Evolutionary conservation across 2,329 filamentous ascomycete species (phyloP).

Genomic region (Sporothrix phasma): DNA sequence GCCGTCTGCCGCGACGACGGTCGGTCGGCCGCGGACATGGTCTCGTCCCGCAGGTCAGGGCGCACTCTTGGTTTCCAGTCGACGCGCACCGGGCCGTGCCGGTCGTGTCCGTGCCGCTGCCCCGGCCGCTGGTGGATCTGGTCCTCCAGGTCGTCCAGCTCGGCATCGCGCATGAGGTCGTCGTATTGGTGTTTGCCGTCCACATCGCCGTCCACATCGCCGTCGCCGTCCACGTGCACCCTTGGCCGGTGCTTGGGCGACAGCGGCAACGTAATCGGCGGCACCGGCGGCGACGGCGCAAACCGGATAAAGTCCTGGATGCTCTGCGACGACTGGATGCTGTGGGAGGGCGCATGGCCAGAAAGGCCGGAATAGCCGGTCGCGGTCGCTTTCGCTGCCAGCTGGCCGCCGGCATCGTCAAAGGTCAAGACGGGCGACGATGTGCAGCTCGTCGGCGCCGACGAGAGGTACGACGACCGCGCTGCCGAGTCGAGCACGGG

Average conservation of each 20-base stretch:
- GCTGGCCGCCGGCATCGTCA: not conserved
- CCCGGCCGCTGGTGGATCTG: slow-evolving; percentile 1
- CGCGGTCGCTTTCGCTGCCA: too few relatives aligned
- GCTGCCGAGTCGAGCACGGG: slow-evolving; percentile 13
- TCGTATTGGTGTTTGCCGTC: not conserved
- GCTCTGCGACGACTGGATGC: slow-evolving; percentile 6
- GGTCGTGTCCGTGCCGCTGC: not conserved
- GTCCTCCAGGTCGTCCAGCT: slow-evolving; percentile 5
- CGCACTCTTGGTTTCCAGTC: not conserved
- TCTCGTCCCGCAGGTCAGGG: not conserved
- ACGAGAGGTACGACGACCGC: slow-evolving; percentile 16
- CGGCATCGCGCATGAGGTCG: not conserved
- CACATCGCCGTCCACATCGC: too few relatives aligned
- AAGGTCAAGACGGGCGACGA: slow-evolving; percentile 12
- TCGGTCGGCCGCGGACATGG: not conserved
- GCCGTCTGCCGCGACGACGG: not conserved
- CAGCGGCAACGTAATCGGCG: slow-evolving; percentile 14
- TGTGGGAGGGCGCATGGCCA: not conserved
- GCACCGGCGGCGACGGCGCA: slow-evolving; percentile 16
- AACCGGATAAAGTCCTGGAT: slow-evolving; percentile 19
- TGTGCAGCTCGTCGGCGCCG: slow-evolving; percentile 14
- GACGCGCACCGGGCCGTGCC: not conserved
- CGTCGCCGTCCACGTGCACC: not conserved
- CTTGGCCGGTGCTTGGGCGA: slow-evolving; percentile 3
- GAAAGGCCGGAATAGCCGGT: too few relatives aligned